Evolutionary conservation across 345 rosid genomes (phyloP), one percentile per base, ranked within the genome.

Genomic region (Aegle marmelos): DNA sequence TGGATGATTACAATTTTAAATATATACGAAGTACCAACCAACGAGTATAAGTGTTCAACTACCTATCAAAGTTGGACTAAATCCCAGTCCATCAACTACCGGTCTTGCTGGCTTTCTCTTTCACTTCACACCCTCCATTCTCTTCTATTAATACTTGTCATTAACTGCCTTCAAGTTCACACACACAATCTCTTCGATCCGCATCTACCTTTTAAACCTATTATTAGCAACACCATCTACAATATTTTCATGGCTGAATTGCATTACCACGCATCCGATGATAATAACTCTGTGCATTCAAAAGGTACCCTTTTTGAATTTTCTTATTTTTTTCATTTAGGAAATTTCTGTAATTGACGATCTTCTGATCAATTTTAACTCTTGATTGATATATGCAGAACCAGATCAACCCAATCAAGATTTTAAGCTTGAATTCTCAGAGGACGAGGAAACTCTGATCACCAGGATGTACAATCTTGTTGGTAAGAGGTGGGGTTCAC

Each of bases 371-470:
- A 2, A 1, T 3, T 17, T n/a, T 33, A 53, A 17, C 21, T 24
- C 48, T 11, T 54, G 68, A 22, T 45, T 45, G 16, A 45, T 45
- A 13, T 27, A 4, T 80, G 85, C 80, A 85, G 87, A 81, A 58
- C 78, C 80, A 83, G 85, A 81, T 53, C 80, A 83, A 31, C 68
- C 84, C 70, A 80, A 68, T 67, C 77, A 82, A 72, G 83, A 79
- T 6, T 80, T 82, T 11, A 83, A 83, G 85, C 81, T 79, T 70
- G 86, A 78, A 5, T 87, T 89, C 76, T 83, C 89, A 11, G 89
- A 86, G 50, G 91, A 88, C 50, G 91, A 89, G 65, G 88, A 89
- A 77, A 87, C 85, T 53, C 91, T 82, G 27, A 81, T 89, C 59
- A 73, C 62, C 22, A 81, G 86, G 86, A 87, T 87, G 91, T 89